phyloP scores from a whole-genome alignment of 192 early-diverging fungal genomes.

The Umbelopsis isabellina region DNA sequence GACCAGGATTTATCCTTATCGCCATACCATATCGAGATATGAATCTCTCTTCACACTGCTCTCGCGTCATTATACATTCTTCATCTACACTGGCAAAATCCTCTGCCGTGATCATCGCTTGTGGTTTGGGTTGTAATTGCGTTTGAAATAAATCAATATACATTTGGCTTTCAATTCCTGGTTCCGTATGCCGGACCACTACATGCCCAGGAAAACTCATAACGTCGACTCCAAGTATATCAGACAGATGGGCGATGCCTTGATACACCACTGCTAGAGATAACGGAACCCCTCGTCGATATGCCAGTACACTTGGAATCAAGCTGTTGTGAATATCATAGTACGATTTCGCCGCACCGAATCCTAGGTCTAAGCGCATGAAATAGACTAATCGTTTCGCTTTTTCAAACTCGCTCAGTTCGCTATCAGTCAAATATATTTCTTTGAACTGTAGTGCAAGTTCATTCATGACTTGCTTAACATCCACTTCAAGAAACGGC shows the following conservation, averaged over 20 bases:
- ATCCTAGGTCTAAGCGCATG: neutral
- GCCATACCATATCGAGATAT: conserved; percentile 3
- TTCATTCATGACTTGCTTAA: neutral
- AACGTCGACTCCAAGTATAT: neutral
- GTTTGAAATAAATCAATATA: conserved; percentile 5
- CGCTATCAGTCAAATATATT: neutral
- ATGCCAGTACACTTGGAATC: neutral
- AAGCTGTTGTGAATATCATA: conserved; percentile 13
- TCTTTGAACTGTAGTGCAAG: neutral
- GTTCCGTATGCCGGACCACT: neutral
- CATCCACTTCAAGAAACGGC: neutral
- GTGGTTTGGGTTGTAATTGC: neutral
- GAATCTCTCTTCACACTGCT: conserved; percentile 4
- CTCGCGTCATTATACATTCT: neutral
- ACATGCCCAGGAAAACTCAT: conserved; percentile 16
- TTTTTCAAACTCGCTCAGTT: neutral
- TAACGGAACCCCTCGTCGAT: neutral
- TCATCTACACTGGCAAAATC: neutral
- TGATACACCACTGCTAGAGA: conserved; percentile 2
- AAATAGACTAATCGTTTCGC: neutral
- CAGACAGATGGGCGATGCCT: neutral
- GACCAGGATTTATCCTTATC: neutral
- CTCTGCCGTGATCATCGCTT: neutral
- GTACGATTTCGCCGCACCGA: neutral
- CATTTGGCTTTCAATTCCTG: neutral